Evolutionary conservation across 1,139 yeast species (phyloP).

Genomic region (Zygosaccharomyces sapae): DNA sequence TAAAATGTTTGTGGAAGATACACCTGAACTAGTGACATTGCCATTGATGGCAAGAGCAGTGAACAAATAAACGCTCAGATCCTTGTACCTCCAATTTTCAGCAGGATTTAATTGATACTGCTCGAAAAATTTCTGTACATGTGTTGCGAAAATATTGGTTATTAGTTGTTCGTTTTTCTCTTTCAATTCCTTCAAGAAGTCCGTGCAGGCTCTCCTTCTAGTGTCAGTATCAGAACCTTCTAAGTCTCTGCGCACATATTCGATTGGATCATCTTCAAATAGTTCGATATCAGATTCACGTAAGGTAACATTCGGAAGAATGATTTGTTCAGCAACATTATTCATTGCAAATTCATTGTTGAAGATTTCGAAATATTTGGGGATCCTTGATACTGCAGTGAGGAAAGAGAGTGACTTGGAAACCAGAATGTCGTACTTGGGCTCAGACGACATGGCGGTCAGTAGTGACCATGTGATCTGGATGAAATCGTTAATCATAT

Average conservation of each 20-base stretch:
- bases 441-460: constrained; percentile 61
- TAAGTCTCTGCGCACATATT: constrained; percentile 82
- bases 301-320: constrained; percentile 81
- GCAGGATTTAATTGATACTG: constrained; percentile 43
- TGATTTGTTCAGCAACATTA: constrained; percentile 75
- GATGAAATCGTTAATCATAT: constrained; percentile 71
- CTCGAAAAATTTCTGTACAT: constrained; percentile 63
- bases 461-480: constrained; percentile 79
- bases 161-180: constrained; percentile 71
- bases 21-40: constrained; percentile 76
- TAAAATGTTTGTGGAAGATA: constrained; percentile 77
- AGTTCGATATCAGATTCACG: constrained; percentile 85
- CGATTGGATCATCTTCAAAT: constrained; percentile 96
- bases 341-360: constrained; percentile 63
- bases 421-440: constrained; percentile 78
- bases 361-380: constrained; percentile 62
- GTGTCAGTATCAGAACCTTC: constrained; percentile 95
- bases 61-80: constrained; percentile 80
- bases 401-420: constrained; percentile 77
- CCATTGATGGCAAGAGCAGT: constrained; percentile 91
- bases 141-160: constrained; percentile 72
- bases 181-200: constrained; percentile 81
- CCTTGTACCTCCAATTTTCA: constrained; percentile 76
- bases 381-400: constrained; percentile 73
- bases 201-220: constrained; percentile 86